These are phyloP conservation scores for Boletales sp. DNA, from an alignment of 768 basidiomycete genomes.

Conservation along the genomic window DNA sequence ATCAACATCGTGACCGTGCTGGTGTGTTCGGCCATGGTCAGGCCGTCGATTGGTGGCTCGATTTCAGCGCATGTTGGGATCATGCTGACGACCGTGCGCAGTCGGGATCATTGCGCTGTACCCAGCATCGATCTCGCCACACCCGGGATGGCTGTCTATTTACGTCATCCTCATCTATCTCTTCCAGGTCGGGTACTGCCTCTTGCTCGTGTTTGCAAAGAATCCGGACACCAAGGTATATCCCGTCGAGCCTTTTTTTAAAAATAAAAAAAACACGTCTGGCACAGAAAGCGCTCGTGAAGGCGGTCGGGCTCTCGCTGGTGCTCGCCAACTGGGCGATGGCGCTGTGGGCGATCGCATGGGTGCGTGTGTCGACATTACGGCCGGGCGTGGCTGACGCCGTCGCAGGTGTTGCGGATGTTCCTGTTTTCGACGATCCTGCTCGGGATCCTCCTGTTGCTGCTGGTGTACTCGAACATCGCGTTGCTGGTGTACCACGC, in stretches of 20 bases:
- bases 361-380: conserved; percentile 37
- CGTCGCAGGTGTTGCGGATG: conserved; percentile 59
- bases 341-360: conserved; percentile 77
- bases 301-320: conserved; percentile 77
- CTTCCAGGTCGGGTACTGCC: conserved; percentile 77
- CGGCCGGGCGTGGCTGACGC: not conserved
- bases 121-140: conserved; percentile 72
- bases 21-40: conserved; percentile 64
- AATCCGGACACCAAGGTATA: conserved; percentile 78
- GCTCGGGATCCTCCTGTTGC: conserved; percentile 63
- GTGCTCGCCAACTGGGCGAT: conserved; percentile 78
- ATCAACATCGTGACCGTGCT: conserved; percentile 72
- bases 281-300: conserved; percentile 56
- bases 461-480: conserved; percentile 77
- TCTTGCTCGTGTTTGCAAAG: conserved; percentile 66
- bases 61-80: too few species aligned
- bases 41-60: conserved; percentile 56
- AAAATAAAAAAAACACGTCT: too few species aligned
- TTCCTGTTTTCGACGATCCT: conserved; percentile 76
- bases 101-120: conserved; percentile 50
- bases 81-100: conserved; percentile 16
- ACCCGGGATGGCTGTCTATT: conserved; percentile 48
- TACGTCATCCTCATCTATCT: conserved; percentile 62
- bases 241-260: not conserved
- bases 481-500: conserved; percentile 71